These are phyloP conservation scores for Claviceps sp. DNA, from an alignment of 2,329 filamentous ascomycete species.

Conservation along the genomic window DNA sequence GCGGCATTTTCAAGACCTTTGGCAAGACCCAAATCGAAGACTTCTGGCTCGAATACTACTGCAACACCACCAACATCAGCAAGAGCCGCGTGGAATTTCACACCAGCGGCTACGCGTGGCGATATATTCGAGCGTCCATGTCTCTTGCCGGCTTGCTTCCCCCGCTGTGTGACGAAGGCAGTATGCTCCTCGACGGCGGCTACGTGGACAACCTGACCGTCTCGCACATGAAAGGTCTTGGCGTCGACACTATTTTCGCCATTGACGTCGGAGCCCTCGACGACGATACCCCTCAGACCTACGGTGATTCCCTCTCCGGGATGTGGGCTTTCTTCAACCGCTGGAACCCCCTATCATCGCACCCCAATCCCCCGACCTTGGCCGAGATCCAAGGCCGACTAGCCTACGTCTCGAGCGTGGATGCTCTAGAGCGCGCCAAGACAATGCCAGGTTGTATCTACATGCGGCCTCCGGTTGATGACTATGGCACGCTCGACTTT, in stretches of 20 bases:
- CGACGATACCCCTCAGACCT: constrained; percentile 80
- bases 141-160: constrained; percentile 85
- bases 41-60: constrained; percentile 98
- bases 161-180: constrained; percentile 90
- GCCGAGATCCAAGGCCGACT: constrained; percentile 91
- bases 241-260: constrained; percentile 88
- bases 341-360: constrained; percentile 88
- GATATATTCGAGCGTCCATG: constrained; percentile 95
- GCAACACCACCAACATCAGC: constrained; percentile 98
- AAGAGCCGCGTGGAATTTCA: constrained; percentile 87
- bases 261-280: constrained; percentile 89
- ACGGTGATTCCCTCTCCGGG: constrained; percentile 87
- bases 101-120: constrained; percentile 93
- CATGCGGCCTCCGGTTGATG: constrained; percentile 89
- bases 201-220: constrained; percentile 97
- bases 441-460: constrained; percentile 82
- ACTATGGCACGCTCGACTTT: constrained; percentile 90
- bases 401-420: constrained; percentile 88
- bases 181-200: constrained; percentile 89
- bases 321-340: constrained; percentile 91
- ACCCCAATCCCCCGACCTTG: constrained; percentile 84
- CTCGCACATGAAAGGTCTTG: constrained; percentile 89
- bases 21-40: constrained; percentile 96
- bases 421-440: constrained; percentile 89
- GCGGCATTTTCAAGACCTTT: constrained; percentile 97